phyloP scores from a whole-genome alignment of 228 moss, liverwort and hornwort genomes.

The Sphagnum fallax region DNA sequence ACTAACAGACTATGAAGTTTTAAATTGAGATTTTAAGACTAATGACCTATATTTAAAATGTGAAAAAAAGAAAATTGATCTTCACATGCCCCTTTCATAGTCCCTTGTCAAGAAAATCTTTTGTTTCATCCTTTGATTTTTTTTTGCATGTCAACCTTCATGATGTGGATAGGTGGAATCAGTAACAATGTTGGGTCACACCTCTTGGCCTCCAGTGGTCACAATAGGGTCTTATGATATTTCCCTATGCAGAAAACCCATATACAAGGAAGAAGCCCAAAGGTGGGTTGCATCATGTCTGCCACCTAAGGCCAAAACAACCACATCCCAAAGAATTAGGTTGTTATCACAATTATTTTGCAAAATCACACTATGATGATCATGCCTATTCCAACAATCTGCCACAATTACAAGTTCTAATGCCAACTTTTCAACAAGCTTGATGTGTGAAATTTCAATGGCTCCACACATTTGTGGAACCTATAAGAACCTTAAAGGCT shows the following conservation, averaged over 20 bases:
- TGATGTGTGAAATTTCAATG: conserved; percentile 39
- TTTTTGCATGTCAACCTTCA: conserved; percentile 3
- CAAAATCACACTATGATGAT: conserved; percentile 34
- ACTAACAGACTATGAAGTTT: conserved; percentile 29
- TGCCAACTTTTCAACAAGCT: conserved; percentile 23
- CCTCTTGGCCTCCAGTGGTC: conserved; percentile 4
- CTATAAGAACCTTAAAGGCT: conserved; percentile 25
- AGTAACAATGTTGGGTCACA: conserved; percentile 18
- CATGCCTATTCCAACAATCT: conserved; percentile 35
- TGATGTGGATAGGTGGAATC: conserved; percentile 29
- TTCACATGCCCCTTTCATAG: conserved; percentile 18
- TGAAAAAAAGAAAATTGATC: conserved; percentile 21
- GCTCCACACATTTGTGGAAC: conserved; percentile 36
- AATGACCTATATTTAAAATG: conserved; percentile 35
- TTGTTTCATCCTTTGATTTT: conserved; percentile 11
- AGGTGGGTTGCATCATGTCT: conserved; percentile 29
- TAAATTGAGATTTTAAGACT: conserved; percentile 20
- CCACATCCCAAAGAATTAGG: conserved; percentile 37
- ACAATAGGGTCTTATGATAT: conserved; percentile 21
- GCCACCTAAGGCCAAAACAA: conserved; percentile 32
- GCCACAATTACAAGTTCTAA: conserved; percentile 11
- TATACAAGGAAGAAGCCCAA: conserved; percentile 25
- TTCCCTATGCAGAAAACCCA: conserved; percentile 12
- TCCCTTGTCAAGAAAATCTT: not conserved
- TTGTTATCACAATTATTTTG: conserved; percentile 41